Conservation (phyloP, 805 yeast species). For the Yamadazyma takamatsuzukensis region DNA sequence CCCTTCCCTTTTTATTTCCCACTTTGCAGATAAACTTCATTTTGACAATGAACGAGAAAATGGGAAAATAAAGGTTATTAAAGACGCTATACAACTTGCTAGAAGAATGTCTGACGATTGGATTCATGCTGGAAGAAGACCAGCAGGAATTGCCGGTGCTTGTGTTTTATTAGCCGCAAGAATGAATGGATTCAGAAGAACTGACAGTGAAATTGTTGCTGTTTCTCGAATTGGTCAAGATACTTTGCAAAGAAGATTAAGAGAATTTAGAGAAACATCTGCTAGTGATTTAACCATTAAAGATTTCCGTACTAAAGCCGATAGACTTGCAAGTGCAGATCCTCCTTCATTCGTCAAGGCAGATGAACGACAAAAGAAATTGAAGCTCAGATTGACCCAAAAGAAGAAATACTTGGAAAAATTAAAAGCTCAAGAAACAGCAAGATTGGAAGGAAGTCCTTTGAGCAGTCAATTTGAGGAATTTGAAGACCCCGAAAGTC, state of each 20-base stretch:
- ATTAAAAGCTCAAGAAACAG: background rate
- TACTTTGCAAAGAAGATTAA: conserved; percentile 84
- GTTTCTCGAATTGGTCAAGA: conserved; percentile 95
- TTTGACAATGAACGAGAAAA: conserved; percentile 63
- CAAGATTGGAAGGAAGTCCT: background rate
- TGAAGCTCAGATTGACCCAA: background rate
- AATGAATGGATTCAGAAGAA: conserved; percentile 91
- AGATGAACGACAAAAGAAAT: conserved; percentile 43
- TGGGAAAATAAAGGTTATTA: conserved; percentile 50
- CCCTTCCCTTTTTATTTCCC: conserved; percentile 90
- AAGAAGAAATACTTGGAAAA: background rate
- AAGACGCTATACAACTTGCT: conserved; percentile 84
- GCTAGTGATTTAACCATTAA: conserved; percentile 71
- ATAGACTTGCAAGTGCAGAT: conserved; percentile 42
- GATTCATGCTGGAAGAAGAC: conserved; percentile 95
- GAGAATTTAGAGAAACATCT: conserved; percentile 77
- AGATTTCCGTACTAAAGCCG: conserved; percentile 58
- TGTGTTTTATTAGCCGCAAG: conserved; percentile 89
- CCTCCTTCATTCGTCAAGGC: conserved; percentile 84
- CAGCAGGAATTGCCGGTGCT: conserved; percentile 99
- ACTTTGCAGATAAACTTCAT: conserved; percentile 84
- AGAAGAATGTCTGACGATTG: conserved; percentile 92
- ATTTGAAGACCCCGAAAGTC: conserved; percentile 1
- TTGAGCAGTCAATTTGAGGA: background rate
- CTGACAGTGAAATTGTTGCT: conserved; percentile 90